These are phyloP conservation scores for Solanum lignicaule DNA, from an alignment of 257 asterid genomes.

Conservation along the genomic window DNA sequence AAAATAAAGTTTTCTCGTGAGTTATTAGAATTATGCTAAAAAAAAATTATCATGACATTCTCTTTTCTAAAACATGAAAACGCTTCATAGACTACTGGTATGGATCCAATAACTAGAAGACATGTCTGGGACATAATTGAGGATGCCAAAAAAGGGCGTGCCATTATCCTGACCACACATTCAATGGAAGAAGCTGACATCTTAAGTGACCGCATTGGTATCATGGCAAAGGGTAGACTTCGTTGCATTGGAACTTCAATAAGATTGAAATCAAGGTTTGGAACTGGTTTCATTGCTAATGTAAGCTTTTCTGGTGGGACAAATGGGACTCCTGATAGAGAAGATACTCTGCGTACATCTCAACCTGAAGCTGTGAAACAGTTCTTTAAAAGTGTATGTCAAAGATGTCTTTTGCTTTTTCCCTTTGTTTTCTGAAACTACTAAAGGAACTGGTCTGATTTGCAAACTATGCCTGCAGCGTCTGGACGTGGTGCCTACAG, in stretches of 20 bases:
- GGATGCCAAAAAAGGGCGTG: constrained; percentile 83
- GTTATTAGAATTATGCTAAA: constrained; percentile 1
- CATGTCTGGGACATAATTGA: constrained; percentile 95
- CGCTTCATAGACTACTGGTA: constrained; percentile 70
- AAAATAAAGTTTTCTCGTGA: neutral
- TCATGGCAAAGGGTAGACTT: constrained; percentile 96
- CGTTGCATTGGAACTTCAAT: constrained; percentile 97
- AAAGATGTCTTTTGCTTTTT: constrained; percentile 1
- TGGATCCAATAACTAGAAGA: constrained; percentile 93
- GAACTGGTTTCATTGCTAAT: constrained; percentile 84
- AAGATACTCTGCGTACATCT: constrained; percentile 21
- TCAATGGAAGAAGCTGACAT: constrained; percentile 98
- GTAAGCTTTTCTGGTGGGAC: constrained; percentile 59
- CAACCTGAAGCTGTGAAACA: constrained; percentile 56
- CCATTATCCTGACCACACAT: constrained; percentile 86
- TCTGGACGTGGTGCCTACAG: constrained; percentile 65
- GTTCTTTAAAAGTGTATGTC: constrained; percentile 66
- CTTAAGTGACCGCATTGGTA: constrained; percentile 82
- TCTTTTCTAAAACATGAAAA: constrained; percentile 1
- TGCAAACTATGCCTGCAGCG: constrained; percentile 27
- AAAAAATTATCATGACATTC: neutral
- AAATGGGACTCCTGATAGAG: constrained; percentile 31
- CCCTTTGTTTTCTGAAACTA: neutral
- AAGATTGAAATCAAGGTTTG: constrained; percentile 79
- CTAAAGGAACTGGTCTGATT: neutral